Percentiles rank a stretch among this genome's conserved stretches.
These are phyloP conservation scores for Aspergillus puulaauensis DNA, from an alignment of 2,329 filamentous ascomycete genomes.

Conservation along the genomic window DNA sequence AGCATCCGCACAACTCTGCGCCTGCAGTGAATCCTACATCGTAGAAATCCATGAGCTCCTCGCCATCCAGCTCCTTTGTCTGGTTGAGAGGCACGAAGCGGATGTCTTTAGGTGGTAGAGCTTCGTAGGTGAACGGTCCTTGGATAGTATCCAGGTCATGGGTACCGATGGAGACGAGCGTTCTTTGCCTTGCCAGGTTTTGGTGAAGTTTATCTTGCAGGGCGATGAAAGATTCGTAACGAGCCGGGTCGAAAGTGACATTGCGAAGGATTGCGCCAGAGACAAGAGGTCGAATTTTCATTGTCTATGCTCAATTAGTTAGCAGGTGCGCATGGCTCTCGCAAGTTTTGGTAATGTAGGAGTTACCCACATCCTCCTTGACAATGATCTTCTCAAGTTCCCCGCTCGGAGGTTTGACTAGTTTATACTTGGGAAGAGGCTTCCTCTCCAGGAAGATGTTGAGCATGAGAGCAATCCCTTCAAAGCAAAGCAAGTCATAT, in stretches of 20 bases:
- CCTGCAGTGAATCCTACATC: constrained; percentile 48
- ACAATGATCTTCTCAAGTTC: constrained; percentile 80
- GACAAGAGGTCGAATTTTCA: constrained; percentile 79
- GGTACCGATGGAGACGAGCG: constrained; percentile 93
- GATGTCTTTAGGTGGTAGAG: constrained; percentile 85
- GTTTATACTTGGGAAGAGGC: constrained; percentile 73
- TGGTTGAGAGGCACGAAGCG: constrained; percentile 90
- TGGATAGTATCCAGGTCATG: constrained; percentile 92
- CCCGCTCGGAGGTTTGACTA: constrained; percentile 70
- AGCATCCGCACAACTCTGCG: constrained; percentile 3
- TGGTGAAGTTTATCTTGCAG: constrained; percentile 98
- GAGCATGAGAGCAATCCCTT: constrained; percentile 92
- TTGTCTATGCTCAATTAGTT: constrained; percentile 52
- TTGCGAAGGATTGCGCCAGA: constrained; percentile 86
- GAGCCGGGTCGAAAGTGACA: constrained; percentile 84
- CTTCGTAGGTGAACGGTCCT: constrained; percentile 96
- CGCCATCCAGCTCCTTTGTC: constrained; percentile 79
- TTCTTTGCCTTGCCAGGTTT: constrained; percentile 89
- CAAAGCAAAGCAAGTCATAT: constrained; percentile 93
- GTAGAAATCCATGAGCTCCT: constrained; percentile 91
- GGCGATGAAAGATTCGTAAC: constrained; percentile 96
- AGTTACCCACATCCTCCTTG: constrained; percentile 56
- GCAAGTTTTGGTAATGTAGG: too few relatives aligned
- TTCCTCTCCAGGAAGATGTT: constrained; percentile 86
- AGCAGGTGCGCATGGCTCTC: background rate